These are phyloP conservation scores for Butyriboletus pseudospeciosus DNA, from an alignment of 1,284 basidiomycete genomes.

Conservation along the genomic window DNA sequence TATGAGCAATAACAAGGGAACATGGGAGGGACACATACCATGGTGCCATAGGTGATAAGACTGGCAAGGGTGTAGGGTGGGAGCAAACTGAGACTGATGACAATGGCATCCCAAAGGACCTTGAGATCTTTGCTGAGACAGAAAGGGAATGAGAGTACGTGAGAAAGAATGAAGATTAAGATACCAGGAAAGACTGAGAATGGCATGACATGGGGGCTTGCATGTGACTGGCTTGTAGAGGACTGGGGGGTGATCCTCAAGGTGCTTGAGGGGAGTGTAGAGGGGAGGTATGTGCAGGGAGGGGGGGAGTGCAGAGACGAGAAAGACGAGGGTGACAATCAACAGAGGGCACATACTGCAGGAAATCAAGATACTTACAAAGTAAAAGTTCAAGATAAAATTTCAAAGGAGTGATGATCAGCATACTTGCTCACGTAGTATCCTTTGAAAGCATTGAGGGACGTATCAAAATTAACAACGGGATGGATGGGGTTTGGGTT, in stretches of 20 bases:
- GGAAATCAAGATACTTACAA: no score
- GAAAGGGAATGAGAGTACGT: slow-evolving; percentile 30
- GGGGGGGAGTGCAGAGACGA: no score
- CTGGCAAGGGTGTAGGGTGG: slow-evolving; percentile 94
- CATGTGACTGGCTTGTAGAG: slow-evolving; percentile 98
- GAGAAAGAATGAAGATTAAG: slow-evolving; percentile 17
- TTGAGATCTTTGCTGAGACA: slow-evolving; percentile 96
- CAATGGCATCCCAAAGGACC: slow-evolving; percentile 87
- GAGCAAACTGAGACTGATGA: slow-evolving; percentile 88
- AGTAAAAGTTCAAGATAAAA: no score
- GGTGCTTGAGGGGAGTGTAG: slow-evolving; percentile 95
- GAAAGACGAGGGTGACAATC: no score
- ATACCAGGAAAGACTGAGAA: slow-evolving; percentile 96
- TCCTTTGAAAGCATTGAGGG: no score
- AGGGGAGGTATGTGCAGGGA: slow-evolving; percentile 35
- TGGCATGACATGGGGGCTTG: slow-evolving; percentile 95
- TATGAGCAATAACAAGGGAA: slow-evolving; percentile 1
- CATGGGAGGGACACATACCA: slow-evolving; percentile 53
- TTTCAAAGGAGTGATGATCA: no score
- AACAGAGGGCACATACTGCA: no score
- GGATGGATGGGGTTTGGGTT: no score
- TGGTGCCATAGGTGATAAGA: slow-evolving; percentile 93
- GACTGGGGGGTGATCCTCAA: slow-evolving; percentile 94
- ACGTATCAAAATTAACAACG: no score
- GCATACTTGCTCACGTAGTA: no score